Percentiles rank a stretch among this genome's conserved stretches.
These are phyloP conservation scores for Loxodes magnus DNA, from an alignment of 73 alveolate species.

Conservation along the genomic window DNA sequence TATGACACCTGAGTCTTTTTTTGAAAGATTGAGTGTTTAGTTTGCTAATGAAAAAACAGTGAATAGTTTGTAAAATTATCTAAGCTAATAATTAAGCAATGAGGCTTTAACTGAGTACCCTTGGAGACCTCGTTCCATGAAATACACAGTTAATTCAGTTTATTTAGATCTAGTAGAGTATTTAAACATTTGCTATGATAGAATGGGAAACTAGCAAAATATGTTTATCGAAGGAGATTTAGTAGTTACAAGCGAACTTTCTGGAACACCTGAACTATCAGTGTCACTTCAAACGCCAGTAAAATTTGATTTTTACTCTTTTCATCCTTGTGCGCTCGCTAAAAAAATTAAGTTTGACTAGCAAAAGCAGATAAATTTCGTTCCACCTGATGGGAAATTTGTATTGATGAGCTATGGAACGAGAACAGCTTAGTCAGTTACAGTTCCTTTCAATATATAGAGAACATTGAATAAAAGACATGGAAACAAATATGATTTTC, in stretches of 20 bases:
- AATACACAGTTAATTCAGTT: slow-evolving; percentile 5
- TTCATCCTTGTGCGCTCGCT: not conserved
- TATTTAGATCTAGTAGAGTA: slow-evolving; percentile 6
- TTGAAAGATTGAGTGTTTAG: no score
- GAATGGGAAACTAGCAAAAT: not conserved
- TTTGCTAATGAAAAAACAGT: no score
- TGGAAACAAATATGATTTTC: no score
- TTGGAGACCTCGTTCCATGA: no score
- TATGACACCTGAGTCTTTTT: no score
- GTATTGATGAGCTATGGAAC: no score
- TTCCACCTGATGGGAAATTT: slow-evolving; percentile 7
- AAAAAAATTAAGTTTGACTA: not conserved
- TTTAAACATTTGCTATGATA: slow-evolving; percentile 4
- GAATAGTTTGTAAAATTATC: no score
- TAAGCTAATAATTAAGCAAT: no score
- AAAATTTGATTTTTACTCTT: slow-evolving; percentile 6
- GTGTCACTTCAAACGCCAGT: slow-evolving; percentile 9
- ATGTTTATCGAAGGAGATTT: slow-evolving; percentile 7
- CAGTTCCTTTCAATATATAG: no score
- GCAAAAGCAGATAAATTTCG: slow-evolving; percentile 1
- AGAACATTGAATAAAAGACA: no score
- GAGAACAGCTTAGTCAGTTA: no score
- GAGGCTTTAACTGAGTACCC: no score
- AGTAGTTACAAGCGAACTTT: not conserved
- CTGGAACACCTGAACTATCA: slow-evolving; percentile 14